Base-by-base conservation (phyloP, 2,329 filamentous ascomycete genomes). In the Aureobasidium lini region DNA sequence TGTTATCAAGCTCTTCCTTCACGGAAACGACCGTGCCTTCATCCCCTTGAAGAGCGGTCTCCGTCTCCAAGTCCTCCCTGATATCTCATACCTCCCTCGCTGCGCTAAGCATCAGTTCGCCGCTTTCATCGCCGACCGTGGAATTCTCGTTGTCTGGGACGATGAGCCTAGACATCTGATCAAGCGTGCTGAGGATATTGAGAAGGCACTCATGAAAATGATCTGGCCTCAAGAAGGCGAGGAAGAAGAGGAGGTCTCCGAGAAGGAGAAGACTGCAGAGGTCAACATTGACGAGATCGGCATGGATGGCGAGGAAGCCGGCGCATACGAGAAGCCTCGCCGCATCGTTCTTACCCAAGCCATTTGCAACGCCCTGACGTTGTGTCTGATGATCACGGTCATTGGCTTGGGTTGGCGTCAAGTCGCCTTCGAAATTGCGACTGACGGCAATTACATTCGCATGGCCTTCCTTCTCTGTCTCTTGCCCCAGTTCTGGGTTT, bases 21-120 rank as follows among this genome's bases (percentile, higher is more conserved):
- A 79, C 60, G 72, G 76, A 50, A 77, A 75, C 47, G 73, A 77
- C 23, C 64, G 75, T 23, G 73, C 81, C 15, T 84, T 80, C 63
- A 81, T 88, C 9, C 83, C 85, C 9, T 73, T 88, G 15, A 71
- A 77, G 15, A 75, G 80, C 57, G 82, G 81, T 3, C 76, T 86
- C 16, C 80, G 81, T 29, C 71, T 88, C 6, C 85, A 88, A 66
- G 81, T 88, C 4, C 73, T 88, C 23, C 79, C 79, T 2, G 79
- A 78, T 50, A 79, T 87, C 60, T 73, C 75, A 2, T 77, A 81
- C 50, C 73, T 88, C 4, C 80, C 82, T 0, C 71, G 75, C 28
- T 86, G 83, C 64, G 79, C 85, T 67, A 84, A 85, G 68, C 82
- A 85, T 70, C 83, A 86, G 62, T 85, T 84, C 66, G 83, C 81